These are phyloP conservation scores for Globisporangium carolinianum DNA, from an alignment of 352 stramenopile species.

Conservation along the genomic window DNA sequence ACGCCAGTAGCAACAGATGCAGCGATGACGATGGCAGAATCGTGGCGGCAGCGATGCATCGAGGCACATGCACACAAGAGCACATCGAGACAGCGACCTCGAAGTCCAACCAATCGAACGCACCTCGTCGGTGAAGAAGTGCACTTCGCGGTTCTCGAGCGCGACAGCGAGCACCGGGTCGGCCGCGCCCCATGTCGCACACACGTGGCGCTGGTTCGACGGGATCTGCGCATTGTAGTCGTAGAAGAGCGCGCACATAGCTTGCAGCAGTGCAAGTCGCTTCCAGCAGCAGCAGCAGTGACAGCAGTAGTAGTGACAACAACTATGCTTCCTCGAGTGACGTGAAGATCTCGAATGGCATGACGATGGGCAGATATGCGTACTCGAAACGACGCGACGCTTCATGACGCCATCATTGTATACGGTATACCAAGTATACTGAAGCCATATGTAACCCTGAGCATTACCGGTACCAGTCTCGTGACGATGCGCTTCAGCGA, in stretches of 20 bases:
- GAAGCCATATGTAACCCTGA: too few relatives aligned
- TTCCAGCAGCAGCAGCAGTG: not conserved
- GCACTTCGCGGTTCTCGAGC: constrained; percentile 79
- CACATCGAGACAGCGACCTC: not conserved
- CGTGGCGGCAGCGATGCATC: too few relatives aligned
- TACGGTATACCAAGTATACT: too few relatives aligned
- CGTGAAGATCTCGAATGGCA: not conserved
- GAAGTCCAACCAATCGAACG: not conserved
- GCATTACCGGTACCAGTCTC: not conserved
- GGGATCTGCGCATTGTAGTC: constrained; percentile 73
- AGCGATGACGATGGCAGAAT: too few relatives aligned
- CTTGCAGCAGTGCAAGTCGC: not conserved
- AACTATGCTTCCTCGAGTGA: not conserved
- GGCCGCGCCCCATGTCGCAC: constrained; percentile 74
- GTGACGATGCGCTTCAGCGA: constrained; percentile 11
- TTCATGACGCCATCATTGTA: not conserved
- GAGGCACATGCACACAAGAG: not conserved
- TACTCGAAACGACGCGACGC: constrained; percentile 4
- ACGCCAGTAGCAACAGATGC: not conserved
- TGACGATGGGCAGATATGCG: not conserved
- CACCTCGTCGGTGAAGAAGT: constrained; percentile 89
- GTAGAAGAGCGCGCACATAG: constrained; percentile 66
- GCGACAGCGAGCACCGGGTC: constrained; percentile 78
- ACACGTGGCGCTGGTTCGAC: constrained; percentile 59
- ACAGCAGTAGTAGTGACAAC: too few relatives aligned